phyloP scores from a whole-genome alignment of 2,329 filamentous ascomycete genomes.

The Microsporum canis region DNA sequence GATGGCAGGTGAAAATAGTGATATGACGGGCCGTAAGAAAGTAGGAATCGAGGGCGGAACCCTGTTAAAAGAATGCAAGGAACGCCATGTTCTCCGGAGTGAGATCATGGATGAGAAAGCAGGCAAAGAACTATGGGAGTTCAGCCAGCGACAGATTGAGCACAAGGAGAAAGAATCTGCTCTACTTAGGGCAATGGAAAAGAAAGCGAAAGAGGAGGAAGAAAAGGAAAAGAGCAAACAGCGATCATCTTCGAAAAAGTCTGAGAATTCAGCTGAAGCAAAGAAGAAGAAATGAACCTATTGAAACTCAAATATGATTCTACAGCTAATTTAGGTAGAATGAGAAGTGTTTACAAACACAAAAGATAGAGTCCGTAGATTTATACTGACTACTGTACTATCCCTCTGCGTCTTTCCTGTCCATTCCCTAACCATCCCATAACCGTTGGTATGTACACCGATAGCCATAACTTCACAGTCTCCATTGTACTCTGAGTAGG shows the following conservation, averaged over 20 bases:
- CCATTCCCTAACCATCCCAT: neutral
- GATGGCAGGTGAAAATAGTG: neutral
- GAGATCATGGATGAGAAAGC: constrained; percentile 69
- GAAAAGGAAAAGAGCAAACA: constrained; percentile 14
- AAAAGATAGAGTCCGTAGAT: neutral
- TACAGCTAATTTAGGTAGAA: neutral
- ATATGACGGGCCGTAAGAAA: neutral
- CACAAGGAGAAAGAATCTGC: constrained; percentile 70
- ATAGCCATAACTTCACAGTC: neutral
- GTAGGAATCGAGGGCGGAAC: constrained; percentile 44
- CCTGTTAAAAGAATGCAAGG: constrained; percentile 78
- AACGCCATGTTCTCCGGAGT: constrained; percentile 56
- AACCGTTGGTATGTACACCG: neutral
- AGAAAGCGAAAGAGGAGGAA: constrained; percentile 37
- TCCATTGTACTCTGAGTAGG: neutral
- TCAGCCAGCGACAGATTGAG: constrained; percentile 75
- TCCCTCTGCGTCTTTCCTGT: neutral
- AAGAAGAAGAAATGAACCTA: neutral
- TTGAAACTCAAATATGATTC: neutral
- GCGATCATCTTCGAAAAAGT: constrained; percentile 9
- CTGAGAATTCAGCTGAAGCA: neutral
- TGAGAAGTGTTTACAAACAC: neutral
- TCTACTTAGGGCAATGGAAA: constrained; percentile 46
- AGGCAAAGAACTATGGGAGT: constrained; percentile 80
- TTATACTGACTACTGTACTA: neutral